phyloP scores from a whole-genome alignment of 257 asterid species.

The Phtheirospermum japonicum region DNA sequence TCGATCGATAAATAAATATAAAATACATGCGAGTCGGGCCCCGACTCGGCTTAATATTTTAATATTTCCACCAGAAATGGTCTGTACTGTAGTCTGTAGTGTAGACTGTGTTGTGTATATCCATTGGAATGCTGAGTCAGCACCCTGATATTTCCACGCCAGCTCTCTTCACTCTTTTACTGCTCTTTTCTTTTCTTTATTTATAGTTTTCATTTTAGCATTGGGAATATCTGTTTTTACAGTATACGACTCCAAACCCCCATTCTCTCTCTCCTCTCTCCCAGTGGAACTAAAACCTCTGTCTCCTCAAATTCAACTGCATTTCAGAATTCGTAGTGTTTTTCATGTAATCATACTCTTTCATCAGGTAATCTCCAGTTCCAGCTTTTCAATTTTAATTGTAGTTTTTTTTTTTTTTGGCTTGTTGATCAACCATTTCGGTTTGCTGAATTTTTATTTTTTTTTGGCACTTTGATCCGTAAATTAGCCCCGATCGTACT shows the following conservation, averaged over 20 bases:
- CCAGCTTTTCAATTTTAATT: not conserved
- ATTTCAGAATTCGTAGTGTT: not conserved
- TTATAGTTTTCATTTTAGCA: not conserved
- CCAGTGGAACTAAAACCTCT: no score
- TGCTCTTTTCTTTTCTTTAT: not conserved
- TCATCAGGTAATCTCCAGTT: conserved; percentile 21
- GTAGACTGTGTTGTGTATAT: no score
- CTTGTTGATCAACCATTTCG: conserved; percentile 17
- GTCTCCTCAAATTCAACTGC: conserved; percentile 11
- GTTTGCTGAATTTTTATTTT: conserved; percentile 22
- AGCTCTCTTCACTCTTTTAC: no score
- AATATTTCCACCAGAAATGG: no score
- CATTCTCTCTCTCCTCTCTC: not conserved
- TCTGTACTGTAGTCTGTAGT: no score
- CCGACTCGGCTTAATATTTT: no score
- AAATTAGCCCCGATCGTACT: not conserved
- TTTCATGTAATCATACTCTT: conserved; percentile 26
- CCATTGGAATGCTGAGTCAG: conserved; percentile 19
- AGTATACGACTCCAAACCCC: not conserved
- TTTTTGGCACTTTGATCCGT: not conserved
- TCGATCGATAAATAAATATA: no score
- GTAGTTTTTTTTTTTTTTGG: not conserved
- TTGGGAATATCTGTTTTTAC: not conserved
- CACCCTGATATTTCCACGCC: not conserved
- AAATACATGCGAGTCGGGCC: no score